Conservation (phyloP, 768 basidiomycete genomes). For the Collybia nuda region DNA sequence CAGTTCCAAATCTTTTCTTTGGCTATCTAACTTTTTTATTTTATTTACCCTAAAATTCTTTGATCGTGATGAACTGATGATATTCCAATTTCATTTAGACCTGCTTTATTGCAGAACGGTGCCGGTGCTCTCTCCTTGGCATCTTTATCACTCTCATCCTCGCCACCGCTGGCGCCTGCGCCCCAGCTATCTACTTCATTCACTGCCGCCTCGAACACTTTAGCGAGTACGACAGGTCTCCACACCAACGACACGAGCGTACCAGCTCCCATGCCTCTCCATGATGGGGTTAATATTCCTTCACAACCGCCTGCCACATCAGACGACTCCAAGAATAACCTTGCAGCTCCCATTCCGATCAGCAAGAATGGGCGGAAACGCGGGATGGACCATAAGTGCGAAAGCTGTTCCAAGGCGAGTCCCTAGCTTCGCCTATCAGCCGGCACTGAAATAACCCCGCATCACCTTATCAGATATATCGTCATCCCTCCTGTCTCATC, state of each 20-base stretch:
- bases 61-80: not conserved
- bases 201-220: slow-evolving; percentile 19
- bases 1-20: not conserved
- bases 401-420: slow-evolving; percentile 89
- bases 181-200: slow-evolving; percentile 21
- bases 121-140: slow-evolving; percentile 42
- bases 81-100: slow-evolving; percentile 19
- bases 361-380: slow-evolving; percentile 62
- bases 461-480: slow-evolving; percentile 58
- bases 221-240: slow-evolving; percentile 19
- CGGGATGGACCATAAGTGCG: slow-evolving; percentile 86
- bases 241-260: slow-evolving; percentile 17
- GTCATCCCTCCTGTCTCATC: slow-evolving; percentile 92
- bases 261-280: slow-evolving; percentile 19
- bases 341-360: slow-evolving; percentile 36
- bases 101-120: slow-evolving; percentile 29
- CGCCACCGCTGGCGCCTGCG: slow-evolving; percentile 28
- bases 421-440: not conserved
- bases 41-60: slow-evolving; percentile 1
- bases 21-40: slow-evolving; percentile 2
- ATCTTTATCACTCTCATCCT: slow-evolving; percentile 42
- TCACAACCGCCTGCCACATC: slow-evolving; percentile 4
- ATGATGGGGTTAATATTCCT: slow-evolving; percentile 22
- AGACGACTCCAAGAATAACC: slow-evolving; percentile 13
- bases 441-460: slow-evolving; percentile 7